phyloP scores from a whole-genome alignment of 805 yeast species.

The Yarrowia deformans region DNA sequence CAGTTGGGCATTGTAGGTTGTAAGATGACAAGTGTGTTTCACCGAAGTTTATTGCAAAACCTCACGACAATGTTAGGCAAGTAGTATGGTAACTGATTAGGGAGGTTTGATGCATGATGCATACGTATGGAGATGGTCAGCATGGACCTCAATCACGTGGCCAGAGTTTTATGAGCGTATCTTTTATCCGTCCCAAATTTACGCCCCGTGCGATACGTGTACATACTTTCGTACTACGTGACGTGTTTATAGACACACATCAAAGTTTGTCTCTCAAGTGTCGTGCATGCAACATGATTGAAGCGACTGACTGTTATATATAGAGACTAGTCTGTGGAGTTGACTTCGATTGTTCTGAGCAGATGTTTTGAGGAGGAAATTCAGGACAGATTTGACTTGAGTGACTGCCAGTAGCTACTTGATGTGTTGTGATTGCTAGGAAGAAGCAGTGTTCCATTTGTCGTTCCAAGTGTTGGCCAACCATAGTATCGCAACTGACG shows the following conservation, averaged over 20 bases:
- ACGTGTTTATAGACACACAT: conserved; percentile 5
- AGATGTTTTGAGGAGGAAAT: too few relatives aligned
- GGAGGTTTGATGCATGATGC: too few relatives aligned
- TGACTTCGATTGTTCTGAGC: too few relatives aligned
- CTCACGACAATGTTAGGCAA: not conserved
- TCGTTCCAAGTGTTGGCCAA: too few relatives aligned
- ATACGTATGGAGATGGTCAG: too few relatives aligned
- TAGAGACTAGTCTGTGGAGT: too few relatives aligned
- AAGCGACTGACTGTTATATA: not conserved
- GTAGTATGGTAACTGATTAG: too few relatives aligned
- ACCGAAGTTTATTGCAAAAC: conserved; percentile 15
- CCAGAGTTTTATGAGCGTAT: not conserved
- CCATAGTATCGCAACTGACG: too few relatives aligned
- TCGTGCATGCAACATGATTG: not conserved
- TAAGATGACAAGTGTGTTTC: conserved; percentile 14
- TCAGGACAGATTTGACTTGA: too few relatives aligned
- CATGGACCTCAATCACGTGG: not conserved
- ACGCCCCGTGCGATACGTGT: not conserved
- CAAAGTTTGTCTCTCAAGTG: conserved; percentile 5
- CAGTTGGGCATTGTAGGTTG: conserved; percentile 53
- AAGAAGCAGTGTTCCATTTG: too few relatives aligned
- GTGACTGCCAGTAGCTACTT: too few relatives aligned
- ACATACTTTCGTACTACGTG: not conserved
- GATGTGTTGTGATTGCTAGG: too few relatives aligned
- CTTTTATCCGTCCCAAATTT: not conserved